Evolutionary conservation across 148 eudicot genomes (phyloP).

Genomic region (Pharnaceum exiguum): DNA sequence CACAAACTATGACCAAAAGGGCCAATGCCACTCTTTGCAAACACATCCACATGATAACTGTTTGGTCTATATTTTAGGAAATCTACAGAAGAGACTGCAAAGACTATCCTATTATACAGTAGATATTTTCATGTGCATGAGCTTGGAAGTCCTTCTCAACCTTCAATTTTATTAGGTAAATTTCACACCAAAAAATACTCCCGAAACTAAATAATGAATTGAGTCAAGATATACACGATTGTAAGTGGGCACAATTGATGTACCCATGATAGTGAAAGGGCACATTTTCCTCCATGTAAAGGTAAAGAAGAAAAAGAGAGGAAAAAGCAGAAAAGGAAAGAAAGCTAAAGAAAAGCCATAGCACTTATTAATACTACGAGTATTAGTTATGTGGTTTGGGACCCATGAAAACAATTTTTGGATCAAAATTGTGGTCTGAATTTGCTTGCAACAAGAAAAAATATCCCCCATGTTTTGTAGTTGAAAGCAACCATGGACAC

Average conservation of each 20-base stretch:
- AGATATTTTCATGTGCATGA: conserved; percentile 14
- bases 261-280: conserved; percentile 26
- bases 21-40: too few species aligned
- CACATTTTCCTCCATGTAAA: conserved; percentile 17
- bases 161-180: background rate
- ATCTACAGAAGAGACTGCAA: background rate
- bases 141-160: conserved; percentile 3
- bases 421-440: conserved; percentile 22
- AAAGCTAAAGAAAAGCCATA: conserved; percentile 22
- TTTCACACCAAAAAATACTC: background rate
- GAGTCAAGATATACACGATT: background rate
- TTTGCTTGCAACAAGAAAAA: conserved; percentile 10
- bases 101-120: background rate
- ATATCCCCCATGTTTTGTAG: conserved; percentile 20
- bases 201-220: background rate
- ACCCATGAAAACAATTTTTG: conserved; percentile 9
- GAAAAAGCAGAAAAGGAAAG: conserved; percentile 18
- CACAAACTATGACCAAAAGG: background rate
- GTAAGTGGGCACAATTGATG: conserved; percentile 13
- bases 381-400: conserved; percentile 13
- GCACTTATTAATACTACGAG: conserved; percentile 19
- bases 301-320: conserved; percentile 3
- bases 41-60: background rate
- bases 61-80: background rate
- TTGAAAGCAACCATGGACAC: conserved; percentile 14